Evolutionary conservation across 257 asterid genomes (phyloP), one percentile per base, ranked within the genome.

Genomic region (Salvia hispanica): DNA sequence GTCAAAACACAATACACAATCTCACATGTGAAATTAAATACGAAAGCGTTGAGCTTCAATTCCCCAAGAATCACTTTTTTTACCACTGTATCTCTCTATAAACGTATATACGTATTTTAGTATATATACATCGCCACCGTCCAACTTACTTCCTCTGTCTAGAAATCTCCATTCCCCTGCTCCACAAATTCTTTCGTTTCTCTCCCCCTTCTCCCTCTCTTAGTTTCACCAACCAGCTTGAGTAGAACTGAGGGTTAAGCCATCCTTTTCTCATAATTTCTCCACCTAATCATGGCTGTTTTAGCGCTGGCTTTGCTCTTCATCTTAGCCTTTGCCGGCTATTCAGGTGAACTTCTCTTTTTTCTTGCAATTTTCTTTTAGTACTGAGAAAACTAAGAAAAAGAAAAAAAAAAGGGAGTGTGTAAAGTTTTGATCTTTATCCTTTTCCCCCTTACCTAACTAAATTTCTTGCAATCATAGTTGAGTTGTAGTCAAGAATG

Each of bases 251-350:
- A 56, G 11, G 63, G 28, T 59, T 36, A 39, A 7, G 31, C 60
- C 61, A 66, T 46, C 68, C 66, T 72, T 65, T 54, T 76, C 43
- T 58, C 62, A 39, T 44, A 58, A 50, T 57, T 57, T 71, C 48
- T 68, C 12, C 56, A 37, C 50, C 36, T 45, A 72, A 72, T 62
- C 67, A 91, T 91, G 97, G 85, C 87, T 70, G 84, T 72, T 74
- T 70, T 75, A 56, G 78, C 78, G 36, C 73, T 88, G 77, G 79
- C 58, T 54, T 78, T 82, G 31, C 43, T 79, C 9, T 25, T 85
- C 62, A 28, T 91, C 82, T 70, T 86, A 71, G 84, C 84, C 72
- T 61, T 81, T 52, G 78, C 80, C 81, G 79, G 82, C 58, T 81
- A 66, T 54, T 79, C 88, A 79, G 85, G 88, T 83, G 69, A 70